Evolutionary conservation across 1,284 basidiomycete species (phyloP).

Genomic region (Apiotrichum mycotoxinovorans): DNA sequence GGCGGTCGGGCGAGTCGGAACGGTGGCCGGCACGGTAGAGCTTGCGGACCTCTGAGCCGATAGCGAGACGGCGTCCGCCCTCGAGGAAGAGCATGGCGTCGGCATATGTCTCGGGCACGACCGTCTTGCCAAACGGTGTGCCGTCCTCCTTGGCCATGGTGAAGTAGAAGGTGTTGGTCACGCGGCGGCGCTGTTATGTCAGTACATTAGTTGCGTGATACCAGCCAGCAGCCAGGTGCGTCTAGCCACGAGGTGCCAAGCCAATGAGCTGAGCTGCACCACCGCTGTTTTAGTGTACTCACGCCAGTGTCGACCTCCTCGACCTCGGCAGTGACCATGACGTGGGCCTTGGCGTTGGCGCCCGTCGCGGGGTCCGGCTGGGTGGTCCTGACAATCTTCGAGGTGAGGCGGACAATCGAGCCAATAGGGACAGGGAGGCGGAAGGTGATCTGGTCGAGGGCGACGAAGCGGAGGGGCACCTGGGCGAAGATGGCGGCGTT

Average conservation of each 20-base stretch:
- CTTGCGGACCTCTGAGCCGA: conserved; percentile 47
- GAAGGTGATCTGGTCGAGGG: conserved; percentile 74
- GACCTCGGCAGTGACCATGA: conserved; percentile 70
- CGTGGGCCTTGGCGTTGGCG: conserved; percentile 56
- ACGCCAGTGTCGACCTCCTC: conserved; percentile 67
- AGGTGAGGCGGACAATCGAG: conserved; percentile 68
- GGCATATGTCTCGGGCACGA: conserved; percentile 59
- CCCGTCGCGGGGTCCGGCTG: conserved; percentile 23
- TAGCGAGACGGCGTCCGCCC: conserved; percentile 58
- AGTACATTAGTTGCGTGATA: not conserved
- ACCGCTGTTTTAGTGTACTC: conserved; percentile 44
- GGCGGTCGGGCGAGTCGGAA: not conserved
- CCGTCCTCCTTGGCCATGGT: conserved; percentile 47
- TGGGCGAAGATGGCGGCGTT: conserved; percentile 69
- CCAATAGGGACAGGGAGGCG: conserved; percentile 76
- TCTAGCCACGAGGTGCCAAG: no score
- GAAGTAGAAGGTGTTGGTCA: conserved; percentile 54
- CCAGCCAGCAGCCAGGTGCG: no score
- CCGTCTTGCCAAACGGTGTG: conserved; percentile 54
- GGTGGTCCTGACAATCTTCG: conserved; percentile 56
- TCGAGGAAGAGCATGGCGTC: conserved; percentile 81
- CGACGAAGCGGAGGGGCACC: conserved; percentile 65
- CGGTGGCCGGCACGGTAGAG: conserved; percentile 31
- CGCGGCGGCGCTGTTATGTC: conserved; percentile 32
- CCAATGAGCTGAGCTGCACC: no score